Evolutionary conservation across 2,329 filamentous ascomycete species (phyloP), one percentile per base, ranked within the genome.

Genomic region (Chalara sp.): DNA sequence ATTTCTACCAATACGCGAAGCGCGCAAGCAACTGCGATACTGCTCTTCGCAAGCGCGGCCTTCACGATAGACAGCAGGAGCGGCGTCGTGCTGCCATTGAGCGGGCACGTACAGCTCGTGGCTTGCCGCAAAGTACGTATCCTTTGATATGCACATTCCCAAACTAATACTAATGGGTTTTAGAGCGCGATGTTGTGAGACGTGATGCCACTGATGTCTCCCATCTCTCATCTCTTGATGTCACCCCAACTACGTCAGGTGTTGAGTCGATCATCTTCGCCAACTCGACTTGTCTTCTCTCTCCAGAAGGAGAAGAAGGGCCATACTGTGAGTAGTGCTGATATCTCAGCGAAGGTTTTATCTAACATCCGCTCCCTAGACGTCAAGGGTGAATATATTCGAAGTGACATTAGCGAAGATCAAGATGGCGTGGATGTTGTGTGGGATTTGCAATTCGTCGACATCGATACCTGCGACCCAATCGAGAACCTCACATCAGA

Each of bases 261-360:
- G 59, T 63, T 7, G 54, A 60, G 41, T 67, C 56, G 52, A 62
- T 76, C 31, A 76, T 76, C 51, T 63, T 67, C 1, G 65, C 64
- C 49, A 53, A 53, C 40, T 37, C 29, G 11, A 48, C 72, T 31
- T 79, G 76, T 55, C 63, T 77, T 32, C 65, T 80, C 30, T 72
- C 68, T 13, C 74, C 75, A 1, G 76, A 80, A 59, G 72, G 73
- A 12, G 77, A 71, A 10, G 68, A 76, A 57, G 76, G 76, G 1
- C 77, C 77, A n/a, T 80, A 78, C 67, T 80, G 48, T 47, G 40
- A 33, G 37, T 47, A 21, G 21, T 21, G 8, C 21, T 21, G 21
- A 21, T 21, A 21, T 21, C 21, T 3, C 21, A 21, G 21, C 21
- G 21, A 21, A 21, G 21, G 21, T 21, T 21, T 21, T 21, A 21